Percentiles rank a stretch among this genome's conserved stretches.
Conservation (phyloP, 2,329 filamentous ascomycete genomes). For the Botrytis pseudocinerea region DNA sequence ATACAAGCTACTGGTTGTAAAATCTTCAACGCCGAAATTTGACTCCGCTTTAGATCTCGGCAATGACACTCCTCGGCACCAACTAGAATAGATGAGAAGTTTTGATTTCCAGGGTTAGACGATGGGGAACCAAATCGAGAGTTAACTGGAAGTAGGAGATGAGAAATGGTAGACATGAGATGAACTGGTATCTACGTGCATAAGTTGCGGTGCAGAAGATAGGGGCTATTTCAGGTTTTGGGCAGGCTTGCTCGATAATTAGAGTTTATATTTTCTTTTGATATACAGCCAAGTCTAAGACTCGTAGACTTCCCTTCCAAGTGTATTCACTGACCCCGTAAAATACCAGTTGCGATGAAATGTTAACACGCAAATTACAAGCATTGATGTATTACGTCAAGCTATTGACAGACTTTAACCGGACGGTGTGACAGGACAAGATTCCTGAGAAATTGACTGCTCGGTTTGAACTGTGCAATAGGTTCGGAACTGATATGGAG, state of each 20-base stretch:
- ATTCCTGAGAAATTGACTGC: not conserved
- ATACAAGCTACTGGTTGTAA: not conserved
- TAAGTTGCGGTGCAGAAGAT: not conserved
- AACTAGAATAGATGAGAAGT: not conserved
- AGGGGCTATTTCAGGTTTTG: accelerated
- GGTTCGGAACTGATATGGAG: not conserved
- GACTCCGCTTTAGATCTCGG: too few species aligned
- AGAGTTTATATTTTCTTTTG: too few species aligned
- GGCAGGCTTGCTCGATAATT: not conserved
- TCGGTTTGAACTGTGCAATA: not conserved
- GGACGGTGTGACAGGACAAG: not conserved
- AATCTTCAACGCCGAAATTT: not conserved
- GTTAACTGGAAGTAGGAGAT: not conserved
- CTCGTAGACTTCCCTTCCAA: not conserved
- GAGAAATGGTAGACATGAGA: not conserved
- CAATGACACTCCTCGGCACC: not conserved
- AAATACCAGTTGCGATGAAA: accelerated
- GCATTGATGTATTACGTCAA: not conserved
- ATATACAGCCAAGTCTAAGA: not conserved
- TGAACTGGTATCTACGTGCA: not conserved
- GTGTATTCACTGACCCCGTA: not conserved
- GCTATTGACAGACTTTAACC: not conserved
- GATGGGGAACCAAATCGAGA: not conserved
- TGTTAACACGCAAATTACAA: accelerated
- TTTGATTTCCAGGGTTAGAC: not conserved